These are phyloP conservation scores for Microcyclospora pomicola DNA, from an alignment of 2,329 filamentous ascomycete genomes.

Conservation along the genomic window DNA sequence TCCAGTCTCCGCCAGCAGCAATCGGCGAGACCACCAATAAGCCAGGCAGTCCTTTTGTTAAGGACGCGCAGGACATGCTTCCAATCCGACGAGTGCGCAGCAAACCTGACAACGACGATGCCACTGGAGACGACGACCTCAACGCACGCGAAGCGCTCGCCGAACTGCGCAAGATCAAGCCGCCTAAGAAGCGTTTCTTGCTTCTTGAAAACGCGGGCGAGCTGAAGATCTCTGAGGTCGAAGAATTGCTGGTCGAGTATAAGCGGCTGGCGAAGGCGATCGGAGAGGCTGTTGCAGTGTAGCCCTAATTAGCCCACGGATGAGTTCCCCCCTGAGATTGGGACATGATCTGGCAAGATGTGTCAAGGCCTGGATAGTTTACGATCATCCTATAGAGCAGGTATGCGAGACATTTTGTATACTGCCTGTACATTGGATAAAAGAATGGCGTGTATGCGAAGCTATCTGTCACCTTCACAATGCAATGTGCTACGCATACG, in stretches of 20 bases:
- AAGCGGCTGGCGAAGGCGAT: slow-evolving; percentile 30
- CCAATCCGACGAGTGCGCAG: slow-evolving; percentile 5
- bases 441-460: too few relatives aligned
- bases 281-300: slow-evolving; percentile 25
- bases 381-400: too few relatives aligned
- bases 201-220: slow-evolving; percentile 33
- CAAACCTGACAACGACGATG: slow-evolving; percentile 2
- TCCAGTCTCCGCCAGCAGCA: slow-evolving; percentile 23
- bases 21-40: slow-evolving; percentile 38
- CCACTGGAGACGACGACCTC: slow-evolving; percentile 21
- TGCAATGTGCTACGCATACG: too few relatives aligned
- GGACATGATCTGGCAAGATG: too few relatives aligned
- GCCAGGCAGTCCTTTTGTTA: slow-evolving; percentile 12
- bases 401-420: too few relatives aligned
- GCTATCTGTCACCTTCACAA: too few relatives aligned
- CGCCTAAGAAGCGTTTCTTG: slow-evolving; percentile 34
- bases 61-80: too few relatives aligned
- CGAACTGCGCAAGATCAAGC: slow-evolving; percentile 30
- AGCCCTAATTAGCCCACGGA: too few relatives aligned
- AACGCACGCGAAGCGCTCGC: slow-evolving; percentile 33
- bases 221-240: slow-evolving; percentile 34
- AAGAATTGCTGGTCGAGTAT: slow-evolving; percentile 28
- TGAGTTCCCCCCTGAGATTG: too few relatives aligned
- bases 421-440: too few relatives aligned
- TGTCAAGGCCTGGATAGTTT: too few relatives aligned